These are phyloP conservation scores for Hygrocybe coccinea DNA, from an alignment of 768 basidiomycete species.

Conservation along the genomic window DNA sequence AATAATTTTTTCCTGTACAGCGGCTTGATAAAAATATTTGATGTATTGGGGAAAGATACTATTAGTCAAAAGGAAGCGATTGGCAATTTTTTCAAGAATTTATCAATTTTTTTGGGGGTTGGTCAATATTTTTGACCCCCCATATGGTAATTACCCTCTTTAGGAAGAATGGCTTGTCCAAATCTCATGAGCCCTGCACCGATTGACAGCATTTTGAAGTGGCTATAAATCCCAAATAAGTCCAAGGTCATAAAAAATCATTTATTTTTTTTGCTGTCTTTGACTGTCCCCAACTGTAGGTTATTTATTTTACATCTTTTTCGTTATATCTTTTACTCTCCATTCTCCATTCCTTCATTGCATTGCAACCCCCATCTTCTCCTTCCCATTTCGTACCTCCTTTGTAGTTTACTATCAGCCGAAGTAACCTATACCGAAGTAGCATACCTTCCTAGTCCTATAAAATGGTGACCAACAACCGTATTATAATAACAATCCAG, in stretches of 20 bases:
- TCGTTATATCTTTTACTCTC: too few species aligned
- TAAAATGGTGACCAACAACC: too few species aligned
- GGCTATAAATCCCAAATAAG: neutral
- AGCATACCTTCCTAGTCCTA: too few species aligned
- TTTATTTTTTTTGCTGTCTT: slow-evolving; percentile 11
- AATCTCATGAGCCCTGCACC: slow-evolving; percentile 1
- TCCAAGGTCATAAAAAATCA: slow-evolving; percentile 7
- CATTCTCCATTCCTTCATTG: too few species aligned
- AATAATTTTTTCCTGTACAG: too few species aligned
- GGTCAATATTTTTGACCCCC: slow-evolving; percentile 15
- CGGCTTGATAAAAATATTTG: slow-evolving; percentile 5
- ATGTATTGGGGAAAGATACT: slow-evolving; percentile 7
- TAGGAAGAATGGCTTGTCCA: slow-evolving; percentile 15
- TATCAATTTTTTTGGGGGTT: slow-evolving; percentile 16
- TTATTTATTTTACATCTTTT: too few species aligned
- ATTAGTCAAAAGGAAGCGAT: slow-evolving; percentile 17
- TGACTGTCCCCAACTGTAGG: slow-evolving; percentile 22
- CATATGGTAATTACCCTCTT: neutral
- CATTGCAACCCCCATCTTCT: too few species aligned
- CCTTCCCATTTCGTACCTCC: too few species aligned
- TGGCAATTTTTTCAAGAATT: slow-evolving; percentile 20
- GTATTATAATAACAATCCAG: too few species aligned
- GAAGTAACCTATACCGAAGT: too few species aligned
- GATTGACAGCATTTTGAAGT: slow-evolving; percentile 1
- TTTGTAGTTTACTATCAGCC: too few species aligned